A percentile compares a stretch with the other conserved stretches of the same genome.
phyloP scores from a whole-genome alignment of 768 basidiomycete genomes.

The Agaricus subrufescens region DNA sequence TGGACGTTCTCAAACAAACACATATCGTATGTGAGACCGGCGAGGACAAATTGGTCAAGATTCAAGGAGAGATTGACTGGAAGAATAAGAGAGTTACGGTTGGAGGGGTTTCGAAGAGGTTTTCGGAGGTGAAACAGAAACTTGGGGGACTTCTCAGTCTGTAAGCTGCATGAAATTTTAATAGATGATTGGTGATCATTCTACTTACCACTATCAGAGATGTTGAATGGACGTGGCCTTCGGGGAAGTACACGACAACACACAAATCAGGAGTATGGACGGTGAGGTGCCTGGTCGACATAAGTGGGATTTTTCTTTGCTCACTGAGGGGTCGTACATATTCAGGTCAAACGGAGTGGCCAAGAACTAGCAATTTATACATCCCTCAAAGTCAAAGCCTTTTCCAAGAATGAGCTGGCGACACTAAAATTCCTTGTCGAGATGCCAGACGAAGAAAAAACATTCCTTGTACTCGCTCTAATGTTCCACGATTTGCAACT shows the following conservation, averaged over 20 bases:
- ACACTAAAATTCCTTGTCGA: conserved; percentile 13
- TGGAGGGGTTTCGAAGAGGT: neutral
- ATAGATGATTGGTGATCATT: neutral
- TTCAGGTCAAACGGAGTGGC: conserved; percentile 11
- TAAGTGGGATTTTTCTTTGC: neutral
- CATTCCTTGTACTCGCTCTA: conserved; percentile 13
- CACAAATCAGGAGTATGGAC: conserved; percentile 11
- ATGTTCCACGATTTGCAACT: conserved; percentile 11
- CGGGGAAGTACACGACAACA: conserved; percentile 10
- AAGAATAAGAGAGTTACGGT: conserved; percentile 12
- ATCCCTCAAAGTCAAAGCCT: conserved; percentile 7
- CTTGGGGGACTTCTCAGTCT: conserved; percentile 10
- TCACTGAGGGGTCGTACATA: neutral
- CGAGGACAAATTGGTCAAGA: neutral
- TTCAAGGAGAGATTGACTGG: conserved; percentile 13
- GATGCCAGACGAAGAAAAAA: conserved; percentile 14
- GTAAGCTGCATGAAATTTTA: neutral
- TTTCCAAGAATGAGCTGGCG: conserved; percentile 14
- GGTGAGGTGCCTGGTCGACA: neutral
- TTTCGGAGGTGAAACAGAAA: conserved; percentile 11
- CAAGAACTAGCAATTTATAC: conserved; percentile 11
- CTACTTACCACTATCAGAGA: neutral
- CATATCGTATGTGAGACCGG: neutral
- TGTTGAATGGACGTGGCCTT: conserved; percentile 16
- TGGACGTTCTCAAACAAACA: neutral